A percentile compares a stretch with the other conserved stretches of the same genome.
These are phyloP conservation scores for Fusarium begoniae DNA, from an alignment of 2,329 filamentous ascomycete genomes.

Conservation along the genomic window DNA sequence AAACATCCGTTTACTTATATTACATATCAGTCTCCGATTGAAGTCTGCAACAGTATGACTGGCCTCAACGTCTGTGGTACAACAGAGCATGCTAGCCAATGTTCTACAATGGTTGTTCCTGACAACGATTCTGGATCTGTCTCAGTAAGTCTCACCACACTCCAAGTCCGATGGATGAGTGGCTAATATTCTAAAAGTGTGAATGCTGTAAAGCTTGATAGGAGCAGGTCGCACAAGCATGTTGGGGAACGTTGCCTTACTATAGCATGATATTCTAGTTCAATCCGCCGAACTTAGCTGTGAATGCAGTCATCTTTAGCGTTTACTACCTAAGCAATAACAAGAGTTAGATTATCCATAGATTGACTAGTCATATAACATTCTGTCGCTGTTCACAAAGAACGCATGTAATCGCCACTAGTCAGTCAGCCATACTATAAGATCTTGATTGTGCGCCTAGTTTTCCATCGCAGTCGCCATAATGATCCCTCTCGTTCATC, in stretches of 20 bases:
- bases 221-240: rapidly evolving
- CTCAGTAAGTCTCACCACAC: not conserved
- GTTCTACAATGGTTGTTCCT: not conserved
- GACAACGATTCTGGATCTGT: not conserved
- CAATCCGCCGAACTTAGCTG: rapidly evolving
- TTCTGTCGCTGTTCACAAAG: rapidly evolving
- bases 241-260: rapidly evolving
- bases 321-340: rapidly evolving
- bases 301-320: not conserved
- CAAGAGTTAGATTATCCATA: rapidly evolving
- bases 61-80: not conserved
- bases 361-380: too few relatives aligned
- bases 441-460: rapidly evolving
- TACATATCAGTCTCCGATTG: not conserved
- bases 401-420: rapidly evolving
- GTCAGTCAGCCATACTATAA: rapidly evolving
- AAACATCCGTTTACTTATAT: rapidly evolving
- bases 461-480: rapidly evolving
- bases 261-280: rapidly evolving
- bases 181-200: not conserved
- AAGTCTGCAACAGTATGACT: rapidly evolving
- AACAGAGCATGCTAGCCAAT: not conserved
- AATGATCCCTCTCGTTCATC: not conserved
- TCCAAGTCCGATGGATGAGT: rapidly evolving
- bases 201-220: not conserved